A percentile compares a stretch with the other conserved stretches of the same genome.
phyloP scores from a whole-genome alignment of 2,329 filamentous ascomycete genomes.

The Sporothrix mexicana region DNA sequence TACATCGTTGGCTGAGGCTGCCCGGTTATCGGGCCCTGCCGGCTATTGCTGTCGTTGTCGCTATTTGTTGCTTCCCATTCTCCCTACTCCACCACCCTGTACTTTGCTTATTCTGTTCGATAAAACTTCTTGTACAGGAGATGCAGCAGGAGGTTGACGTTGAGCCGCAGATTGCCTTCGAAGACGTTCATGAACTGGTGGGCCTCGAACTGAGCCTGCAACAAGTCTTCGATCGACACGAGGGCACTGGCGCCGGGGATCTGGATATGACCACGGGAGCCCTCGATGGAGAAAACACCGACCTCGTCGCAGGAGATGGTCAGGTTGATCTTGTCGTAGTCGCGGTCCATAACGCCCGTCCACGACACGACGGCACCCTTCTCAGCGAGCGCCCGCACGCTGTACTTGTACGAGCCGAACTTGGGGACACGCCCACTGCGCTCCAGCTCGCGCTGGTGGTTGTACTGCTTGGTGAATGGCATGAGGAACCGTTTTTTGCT shows the following conservation, averaged over 20 bases:
- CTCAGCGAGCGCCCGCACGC: constrained; percentile 82
- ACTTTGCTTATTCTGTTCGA: constrained; percentile 59
- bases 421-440: constrained; percentile 91
- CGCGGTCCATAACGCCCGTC: constrained; percentile 78
- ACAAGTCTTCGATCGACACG: constrained; percentile 87
- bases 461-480: constrained; percentile 98
- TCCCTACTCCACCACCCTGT: neutral
- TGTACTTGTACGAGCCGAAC: constrained; percentile 98
- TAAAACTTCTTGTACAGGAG: constrained; percentile 99
- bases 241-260: constrained; percentile 90
- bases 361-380: constrained; percentile 95
- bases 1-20: constrained; percentile 10
- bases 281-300: constrained; percentile 91
- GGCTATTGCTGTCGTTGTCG: neutral
- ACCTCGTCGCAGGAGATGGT: constrained; percentile 95
- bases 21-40: neutral
- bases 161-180: constrained; percentile 81
- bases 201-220: constrained; percentile 97
- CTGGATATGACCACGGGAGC: constrained; percentile 89
- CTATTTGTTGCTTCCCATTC: no score
- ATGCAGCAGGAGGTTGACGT: constrained; percentile 96
- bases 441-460: constrained; percentile 95
- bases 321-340: constrained; percentile 91
- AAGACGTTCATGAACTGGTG: constrained; percentile 96
- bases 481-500: constrained; percentile 91